Evolutionary conservation across 78 protist species (phyloP).

Genomic region (Parvularia atlantis): DNA sequence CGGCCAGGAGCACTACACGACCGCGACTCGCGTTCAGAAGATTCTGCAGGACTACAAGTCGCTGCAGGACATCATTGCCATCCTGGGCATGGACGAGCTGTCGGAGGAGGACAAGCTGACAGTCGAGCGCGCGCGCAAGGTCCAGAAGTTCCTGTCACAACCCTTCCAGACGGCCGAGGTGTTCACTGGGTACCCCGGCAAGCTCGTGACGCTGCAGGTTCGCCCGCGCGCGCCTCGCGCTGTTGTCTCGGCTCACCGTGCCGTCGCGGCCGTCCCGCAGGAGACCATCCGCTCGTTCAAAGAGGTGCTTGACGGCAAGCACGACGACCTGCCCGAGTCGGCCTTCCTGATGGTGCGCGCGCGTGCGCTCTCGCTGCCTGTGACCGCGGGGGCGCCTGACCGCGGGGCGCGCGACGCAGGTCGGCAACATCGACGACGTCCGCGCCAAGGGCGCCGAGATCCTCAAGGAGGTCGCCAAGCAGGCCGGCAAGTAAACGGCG

Average conservation of each 20-base stretch:
- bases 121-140: slow-evolving; percentile 96
- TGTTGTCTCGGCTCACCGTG: too few species aligned
- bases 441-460: too few species aligned
- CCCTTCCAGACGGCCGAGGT: slow-evolving; percentile 97
- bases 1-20: slow-evolving; percentile 81
- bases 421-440: too few species aligned
- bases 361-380: too few species aligned
- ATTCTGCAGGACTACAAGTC: slow-evolving; percentile 92
- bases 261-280: too few species aligned
- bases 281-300: neutral
- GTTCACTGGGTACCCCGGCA: slow-evolving; percentile 91
- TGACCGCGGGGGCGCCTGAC: too few species aligned
- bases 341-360: slow-evolving; percentile 98
- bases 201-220: slow-evolving; percentile 68
- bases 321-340: slow-evolving; percentile 87
- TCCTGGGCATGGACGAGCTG: slow-evolving; percentile 97
- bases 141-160: slow-evolving; percentile 94
- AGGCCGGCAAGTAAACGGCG: too few species aligned
- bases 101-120: slow-evolving; percentile 91
- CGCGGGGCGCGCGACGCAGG: too few species aligned
- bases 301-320: slow-evolving; percentile 63
- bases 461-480: too few species aligned
- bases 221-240: too few species aligned
- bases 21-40: slow-evolving; percentile 40
- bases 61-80: slow-evolving; percentile 98